These are phyloP conservation scores for Rhododendron molle DNA, from an alignment of 148 eudicot species.

Conservation along the genomic window DNA sequence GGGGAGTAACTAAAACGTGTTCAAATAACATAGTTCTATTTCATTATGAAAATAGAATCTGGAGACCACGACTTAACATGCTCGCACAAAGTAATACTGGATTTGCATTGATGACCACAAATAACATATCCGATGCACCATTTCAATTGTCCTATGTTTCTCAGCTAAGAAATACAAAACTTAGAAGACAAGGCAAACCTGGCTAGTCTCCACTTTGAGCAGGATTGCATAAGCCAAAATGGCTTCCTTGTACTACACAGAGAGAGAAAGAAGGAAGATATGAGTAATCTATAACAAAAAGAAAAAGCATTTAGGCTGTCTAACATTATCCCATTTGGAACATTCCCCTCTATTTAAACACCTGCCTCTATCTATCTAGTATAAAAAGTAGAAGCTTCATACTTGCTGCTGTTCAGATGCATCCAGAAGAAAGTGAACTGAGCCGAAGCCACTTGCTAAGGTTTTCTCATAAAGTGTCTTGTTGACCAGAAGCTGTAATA, in stretches of 20 bases:
- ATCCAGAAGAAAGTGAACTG: slow-evolving; percentile 92
- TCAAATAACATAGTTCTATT: neutral
- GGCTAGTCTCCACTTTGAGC: slow-evolving; percentile 49
- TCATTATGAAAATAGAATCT: neutral
- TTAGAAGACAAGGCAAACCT: slow-evolving; percentile 39
- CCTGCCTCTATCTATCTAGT: neutral
- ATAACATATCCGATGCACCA: neutral
- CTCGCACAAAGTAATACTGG: neutral
- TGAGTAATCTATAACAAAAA: neutral
- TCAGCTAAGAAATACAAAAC: neutral
- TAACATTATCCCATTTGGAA: neutral
- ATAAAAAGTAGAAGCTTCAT: slow-evolving; percentile 24
- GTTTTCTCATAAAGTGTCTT: slow-evolving; percentile 88
- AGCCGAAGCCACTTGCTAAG: slow-evolving; percentile 95
- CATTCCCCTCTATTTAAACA: neutral
- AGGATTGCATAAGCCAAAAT: slow-evolving; percentile 78
- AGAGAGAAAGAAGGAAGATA: neutral
- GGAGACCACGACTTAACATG: neutral
- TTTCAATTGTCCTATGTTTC: neutral
- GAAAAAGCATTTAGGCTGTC: neutral
- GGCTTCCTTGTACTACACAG: slow-evolving; percentile 85
- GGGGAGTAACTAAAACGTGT: neutral
- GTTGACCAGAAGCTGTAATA: slow-evolving; percentile 84
- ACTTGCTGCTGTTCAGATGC: slow-evolving; percentile 98
- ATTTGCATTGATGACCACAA: neutral